phyloP scores from a whole-genome alignment of 192 early-diverging fungal genomes.

The Linnemannia exigua region DNA sequence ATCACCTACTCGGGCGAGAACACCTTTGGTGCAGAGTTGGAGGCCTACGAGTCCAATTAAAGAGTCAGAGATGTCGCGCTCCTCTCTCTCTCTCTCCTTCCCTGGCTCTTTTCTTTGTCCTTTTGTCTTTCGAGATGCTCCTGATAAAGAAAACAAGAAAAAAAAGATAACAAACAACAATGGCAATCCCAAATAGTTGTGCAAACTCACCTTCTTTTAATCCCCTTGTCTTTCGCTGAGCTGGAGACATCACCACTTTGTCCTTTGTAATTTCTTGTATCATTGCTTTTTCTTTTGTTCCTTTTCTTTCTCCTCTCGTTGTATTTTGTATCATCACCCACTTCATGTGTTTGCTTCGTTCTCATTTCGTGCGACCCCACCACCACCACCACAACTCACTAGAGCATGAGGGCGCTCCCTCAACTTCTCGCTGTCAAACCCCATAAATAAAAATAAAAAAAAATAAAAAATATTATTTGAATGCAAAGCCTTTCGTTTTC shows the following conservation, averaged over 20 bases:
- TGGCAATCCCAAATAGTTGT: background rate
- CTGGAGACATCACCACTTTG: background rate
- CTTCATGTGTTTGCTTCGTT: conserved; percentile 10
- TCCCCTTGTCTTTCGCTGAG: conserved; percentile 15
- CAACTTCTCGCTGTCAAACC: too few species aligned
- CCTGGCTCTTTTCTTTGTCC: conserved; percentile 31
- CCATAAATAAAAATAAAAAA: too few species aligned
- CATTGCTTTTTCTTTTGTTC: background rate
- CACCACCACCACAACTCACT: conserved; percentile 15
- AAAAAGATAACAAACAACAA: background rate
- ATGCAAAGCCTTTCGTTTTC: too few species aligned
- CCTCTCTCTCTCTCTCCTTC: background rate
- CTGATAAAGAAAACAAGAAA: conserved; percentile 5
- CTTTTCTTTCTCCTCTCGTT: background rate
- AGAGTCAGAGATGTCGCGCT: conserved; percentile 3
- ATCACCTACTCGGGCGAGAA: conserved; percentile 94
- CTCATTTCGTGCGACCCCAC: background rate
- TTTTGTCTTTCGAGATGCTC: conserved; percentile 3
- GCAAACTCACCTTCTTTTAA: background rate
- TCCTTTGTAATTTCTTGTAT: conserved; percentile 14
- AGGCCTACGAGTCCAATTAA: conserved; percentile 27
- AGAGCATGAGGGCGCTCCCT: conserved; percentile 11
- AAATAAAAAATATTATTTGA: too few species aligned
- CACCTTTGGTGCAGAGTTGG: conserved; percentile 75
- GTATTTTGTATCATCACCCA: conserved; percentile 3